phyloP scores from a whole-genome alignment of 1,284 basidiomycete species.

The Cystobasidium sp. region DNA sequence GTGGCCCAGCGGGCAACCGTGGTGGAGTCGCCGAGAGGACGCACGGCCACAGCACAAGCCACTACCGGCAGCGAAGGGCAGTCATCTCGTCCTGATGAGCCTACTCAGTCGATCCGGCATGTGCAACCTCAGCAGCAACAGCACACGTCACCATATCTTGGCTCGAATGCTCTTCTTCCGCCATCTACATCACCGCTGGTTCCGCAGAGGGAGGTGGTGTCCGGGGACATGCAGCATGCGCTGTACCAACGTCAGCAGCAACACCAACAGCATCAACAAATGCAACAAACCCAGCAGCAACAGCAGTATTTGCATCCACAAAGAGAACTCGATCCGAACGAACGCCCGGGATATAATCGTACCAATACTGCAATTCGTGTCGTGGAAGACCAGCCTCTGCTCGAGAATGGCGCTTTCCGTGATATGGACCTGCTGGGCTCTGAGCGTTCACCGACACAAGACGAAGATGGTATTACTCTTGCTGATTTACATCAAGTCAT shows the following conservation, averaged over 20 bases:
- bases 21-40: conserved; percentile 91
- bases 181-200: conserved; percentile 12
- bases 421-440: conserved; percentile 46
- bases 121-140: conserved; percentile 15
- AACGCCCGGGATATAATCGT: conserved; percentile 47
- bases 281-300: not conserved
- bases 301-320: not conserved
- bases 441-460: conserved; percentile 51
- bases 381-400: conserved; percentile 50
- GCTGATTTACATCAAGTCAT: conserved; percentile 95
- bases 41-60: conserved; percentile 63
- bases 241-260: conserved; percentile 16
- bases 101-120: conserved; percentile 19
- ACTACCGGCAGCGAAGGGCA: not conserved
- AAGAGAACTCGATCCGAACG: conserved; percentile 3
- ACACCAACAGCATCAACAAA: not conserved
- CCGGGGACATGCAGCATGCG: conserved; percentile 2
- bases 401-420: conserved; percentile 24
- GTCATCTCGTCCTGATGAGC: not conserved
- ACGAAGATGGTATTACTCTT: conserved; percentile 85
- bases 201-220: conserved; percentile 3
- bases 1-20: conserved; percentile 93
- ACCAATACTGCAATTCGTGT: conserved; percentile 52
- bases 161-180: conserved; percentile 7
- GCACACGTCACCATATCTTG: conserved; percentile 35